Evolutionary conservation across 2,329 filamentous ascomycete species (phyloP), one percentile per base, ranked within the genome.

Genomic region (Tolypocladium tundrense): DNA sequence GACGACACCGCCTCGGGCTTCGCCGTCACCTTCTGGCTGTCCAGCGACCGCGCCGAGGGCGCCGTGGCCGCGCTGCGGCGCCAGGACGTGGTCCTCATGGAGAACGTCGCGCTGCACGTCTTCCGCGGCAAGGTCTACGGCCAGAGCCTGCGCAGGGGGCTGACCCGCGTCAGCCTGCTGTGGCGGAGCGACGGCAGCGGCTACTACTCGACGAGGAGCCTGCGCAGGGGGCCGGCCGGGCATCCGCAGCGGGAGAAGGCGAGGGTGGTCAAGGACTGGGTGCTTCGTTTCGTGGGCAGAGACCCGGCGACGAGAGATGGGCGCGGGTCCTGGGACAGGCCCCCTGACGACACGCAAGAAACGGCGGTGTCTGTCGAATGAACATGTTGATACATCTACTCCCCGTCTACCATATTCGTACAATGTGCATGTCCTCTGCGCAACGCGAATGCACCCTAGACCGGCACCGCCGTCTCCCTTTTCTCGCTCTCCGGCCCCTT

Each of bases 1-100:
- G 93, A 97, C 69, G 89, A 96, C 55, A 96, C 91, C 0, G 83
- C 80, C 62, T 83, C 89, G 0, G 88, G 88, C 2, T 96, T 97
- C 72, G 84, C 80, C 35, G 78, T 97, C 57, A 92, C 88, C 3
- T 91, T 96, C 69, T 97, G 93, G 93, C 75, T 96, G 1, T 73
- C 79, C 4, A 63, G 62, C 4, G 62, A 75, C 65, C 45, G 70
- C 75, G 59, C 56, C 0, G 61, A 63, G 10, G 68, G 68, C 37
- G 62, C 66, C 3, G 65, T 81, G 11, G 69, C 74, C 1, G 71
- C 68, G 0, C 73, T 96, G 39, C 79, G 86, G 52, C 75, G 84
- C 0, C 87, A 88, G 64, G 91, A 97, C 67, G 82, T 96, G 1
- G 77, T 97, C 6, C 77, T 96, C 16, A 69, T 96, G 59, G 85